phyloP scores from a whole-genome alignment of 148 eudicot species.

The Rhododendron ferrugineum region DNA sequence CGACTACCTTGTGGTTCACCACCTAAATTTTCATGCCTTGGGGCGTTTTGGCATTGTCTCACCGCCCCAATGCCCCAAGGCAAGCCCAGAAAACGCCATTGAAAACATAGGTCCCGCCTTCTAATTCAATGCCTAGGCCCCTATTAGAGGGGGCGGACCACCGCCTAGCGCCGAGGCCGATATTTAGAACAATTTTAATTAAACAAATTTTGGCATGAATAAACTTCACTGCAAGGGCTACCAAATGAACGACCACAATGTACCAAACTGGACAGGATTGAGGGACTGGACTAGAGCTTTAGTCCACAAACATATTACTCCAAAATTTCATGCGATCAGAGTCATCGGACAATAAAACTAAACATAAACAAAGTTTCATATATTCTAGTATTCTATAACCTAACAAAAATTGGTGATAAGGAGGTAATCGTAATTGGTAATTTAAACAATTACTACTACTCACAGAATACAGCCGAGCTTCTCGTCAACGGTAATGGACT shows the following conservation, averaged over 20 bases:
- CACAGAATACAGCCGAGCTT: no score
- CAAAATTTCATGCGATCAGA: neutral
- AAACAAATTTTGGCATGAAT: neutral
- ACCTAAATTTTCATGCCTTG: no score
- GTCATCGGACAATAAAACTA: neutral
- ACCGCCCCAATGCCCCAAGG: no score
- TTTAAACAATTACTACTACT: neutral
- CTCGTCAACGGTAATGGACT: slow-evolving; percentile 72
- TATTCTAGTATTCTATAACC: neutral
- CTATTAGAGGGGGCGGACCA: no score
- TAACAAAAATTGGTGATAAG: neutral
- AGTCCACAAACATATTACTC: neutral
- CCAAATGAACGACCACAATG: neutral
- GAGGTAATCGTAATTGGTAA: neutral
- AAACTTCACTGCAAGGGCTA: neutral
- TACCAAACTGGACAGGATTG: neutral
- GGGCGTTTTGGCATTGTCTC: no score
- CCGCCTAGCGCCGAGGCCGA: no score
- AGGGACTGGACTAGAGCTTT: neutral
- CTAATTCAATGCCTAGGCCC: no score
- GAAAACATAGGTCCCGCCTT: no score
- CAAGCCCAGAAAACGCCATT: no score
- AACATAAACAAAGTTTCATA: neutral
- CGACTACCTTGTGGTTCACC: no score
- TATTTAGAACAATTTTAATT: no score